Percentiles rank a stretch among this genome's conserved stretches.
These are phyloP conservation scores for Datura wrightii DNA, from an alignment of 257 asterid genomes.

Conservation along the genomic window DNA sequence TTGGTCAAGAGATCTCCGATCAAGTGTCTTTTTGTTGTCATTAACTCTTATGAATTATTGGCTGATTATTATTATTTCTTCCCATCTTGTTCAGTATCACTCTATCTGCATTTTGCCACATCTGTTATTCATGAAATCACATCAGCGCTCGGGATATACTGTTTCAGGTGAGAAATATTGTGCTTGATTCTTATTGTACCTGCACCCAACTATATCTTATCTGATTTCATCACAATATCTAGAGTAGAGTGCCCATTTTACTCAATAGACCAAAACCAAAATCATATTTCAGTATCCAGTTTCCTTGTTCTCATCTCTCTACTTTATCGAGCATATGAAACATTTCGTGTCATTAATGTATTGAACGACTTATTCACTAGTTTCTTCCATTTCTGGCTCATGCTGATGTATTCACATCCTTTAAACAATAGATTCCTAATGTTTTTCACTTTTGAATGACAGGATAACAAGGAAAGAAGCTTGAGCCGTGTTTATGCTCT, in stretches of 20 bases:
- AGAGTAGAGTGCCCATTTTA: background rate
- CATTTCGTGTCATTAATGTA: background rate
- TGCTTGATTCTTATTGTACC: background rate
- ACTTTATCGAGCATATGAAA: background rate
- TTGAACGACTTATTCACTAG: background rate
- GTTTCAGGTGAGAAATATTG: conserved; percentile 77
- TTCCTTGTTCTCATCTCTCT: background rate
- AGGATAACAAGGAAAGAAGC: conserved; percentile 98
- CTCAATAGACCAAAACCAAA: background rate
- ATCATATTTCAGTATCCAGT: background rate
- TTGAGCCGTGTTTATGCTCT: conserved; percentile 39
- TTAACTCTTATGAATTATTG: background rate
- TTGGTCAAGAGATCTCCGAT: background rate
- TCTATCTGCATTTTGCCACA: conserved; percentile 85
- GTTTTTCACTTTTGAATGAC: conserved; percentile 36
- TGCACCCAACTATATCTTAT: background rate
- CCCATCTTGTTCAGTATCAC: conserved; percentile 57
- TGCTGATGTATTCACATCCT: background rate
- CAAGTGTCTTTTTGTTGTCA: conserved; percentile 2
- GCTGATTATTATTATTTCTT: conserved; percentile 10
- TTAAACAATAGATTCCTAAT: conserved; percentile 27
- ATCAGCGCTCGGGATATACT: conserved; percentile 84
- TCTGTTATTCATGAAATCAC: conserved; percentile 93
- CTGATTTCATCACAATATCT: background rate
- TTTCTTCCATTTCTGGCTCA: background rate